Conservation (phyloP, 2,329 filamentous ascomycete genomes). For the Penicillium sp. region DNA sequence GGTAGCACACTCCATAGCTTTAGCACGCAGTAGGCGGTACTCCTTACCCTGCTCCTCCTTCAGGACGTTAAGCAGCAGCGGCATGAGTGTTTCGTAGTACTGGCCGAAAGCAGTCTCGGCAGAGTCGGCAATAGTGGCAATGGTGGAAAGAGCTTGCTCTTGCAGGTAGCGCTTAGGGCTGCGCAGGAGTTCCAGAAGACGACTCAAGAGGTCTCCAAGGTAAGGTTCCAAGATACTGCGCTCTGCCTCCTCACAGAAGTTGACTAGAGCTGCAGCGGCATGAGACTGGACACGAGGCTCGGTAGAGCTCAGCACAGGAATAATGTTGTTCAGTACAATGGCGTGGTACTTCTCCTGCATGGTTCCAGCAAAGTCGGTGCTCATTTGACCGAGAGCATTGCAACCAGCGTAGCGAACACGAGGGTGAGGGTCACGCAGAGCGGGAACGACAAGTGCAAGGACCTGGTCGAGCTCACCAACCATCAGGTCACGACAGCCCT, state of each 20-base stretch:
- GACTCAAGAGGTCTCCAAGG: slow-evolving; percentile 78
- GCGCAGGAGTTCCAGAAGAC: slow-evolving; percentile 81
- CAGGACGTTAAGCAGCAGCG: slow-evolving; percentile 83
- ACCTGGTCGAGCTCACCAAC: slow-evolving; percentile 91
- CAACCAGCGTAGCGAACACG: slow-evolving; percentile 96
- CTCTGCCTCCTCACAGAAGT: slow-evolving; percentile 98
- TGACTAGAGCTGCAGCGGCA: slow-evolving; percentile 94
- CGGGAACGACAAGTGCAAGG: slow-evolving; percentile 88
- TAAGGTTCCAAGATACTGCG: slow-evolving; percentile 89
- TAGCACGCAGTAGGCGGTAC: slow-evolving; percentile 83
- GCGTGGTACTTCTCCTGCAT: slow-evolving; percentile 97
- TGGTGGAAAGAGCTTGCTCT: slow-evolving; percentile 94
- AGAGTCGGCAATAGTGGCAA: slow-evolving; percentile 97
- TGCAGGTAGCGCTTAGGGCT: slow-evolving; percentile 95
- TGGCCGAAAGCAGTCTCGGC: slow-evolving; percentile 91
- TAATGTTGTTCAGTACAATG: slow-evolving; percentile 81
- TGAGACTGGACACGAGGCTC: slow-evolving; percentile 96
- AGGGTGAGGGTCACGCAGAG: slow-evolving; percentile 83
- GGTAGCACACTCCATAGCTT: slow-evolving; percentile 98
- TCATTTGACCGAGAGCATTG: slow-evolving; percentile 99
- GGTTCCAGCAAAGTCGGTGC: slow-evolving; percentile 94
- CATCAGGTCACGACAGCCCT: slow-evolving; percentile 95
- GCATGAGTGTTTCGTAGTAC: slow-evolving; percentile 96
- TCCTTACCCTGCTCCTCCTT: slow-evolving; percentile 91
- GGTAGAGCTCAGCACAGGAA: slow-evolving; percentile 83